Percentiles rank a stretch among this genome's conserved stretches.
These are phyloP conservation scores for Botrytis porri DNA, from an alignment of 2,329 filamentous ascomycete species.

Conservation along the genomic window DNA sequence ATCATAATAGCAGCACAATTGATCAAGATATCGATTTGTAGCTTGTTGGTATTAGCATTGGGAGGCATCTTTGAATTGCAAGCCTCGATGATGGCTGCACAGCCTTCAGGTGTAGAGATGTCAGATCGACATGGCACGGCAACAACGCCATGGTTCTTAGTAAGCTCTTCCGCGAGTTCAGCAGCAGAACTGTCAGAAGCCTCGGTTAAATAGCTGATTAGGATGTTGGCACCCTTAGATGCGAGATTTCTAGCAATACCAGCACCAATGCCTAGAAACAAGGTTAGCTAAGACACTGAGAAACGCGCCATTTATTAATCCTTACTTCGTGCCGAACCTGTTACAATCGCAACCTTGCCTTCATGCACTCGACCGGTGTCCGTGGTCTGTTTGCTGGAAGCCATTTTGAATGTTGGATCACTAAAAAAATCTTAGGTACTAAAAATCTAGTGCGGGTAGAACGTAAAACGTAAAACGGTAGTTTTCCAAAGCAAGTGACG, in stretches of 20 bases:
- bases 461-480: neutral
- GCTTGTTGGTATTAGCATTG: slow-evolving; percentile 43
- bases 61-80: slow-evolving; percentile 40
- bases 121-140: slow-evolving; percentile 66
- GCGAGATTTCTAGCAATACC: slow-evolving; percentile 63
- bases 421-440: neutral
- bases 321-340: slow-evolving; percentile 70
- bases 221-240: slow-evolving; percentile 57
- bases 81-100: slow-evolving; percentile 54
- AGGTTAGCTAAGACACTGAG: neutral
- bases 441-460: neutral
- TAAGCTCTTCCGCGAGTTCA: slow-evolving; percentile 52
- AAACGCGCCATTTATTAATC: neutral
- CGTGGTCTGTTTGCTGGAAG: neutral
- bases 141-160: slow-evolving; percentile 54
- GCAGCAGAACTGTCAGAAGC: slow-evolving; percentile 51
- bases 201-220: slow-evolving; percentile 62
- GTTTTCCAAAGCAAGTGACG: neutral
- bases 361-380: slow-evolving; percentile 40
- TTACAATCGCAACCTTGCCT: slow-evolving; percentile 73
- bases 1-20: slow-evolving; percentile 74
- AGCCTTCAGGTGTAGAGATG: slow-evolving; percentile 59
- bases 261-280: slow-evolving; percentile 63
- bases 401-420: neutral
- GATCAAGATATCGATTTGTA: slow-evolving; percentile 76